Percentiles rank a stretch among this genome's conserved stretches.
Conservation (phyloP, 2,329 filamentous ascomycete genomes). For the Pyricularia sp. region DNA sequence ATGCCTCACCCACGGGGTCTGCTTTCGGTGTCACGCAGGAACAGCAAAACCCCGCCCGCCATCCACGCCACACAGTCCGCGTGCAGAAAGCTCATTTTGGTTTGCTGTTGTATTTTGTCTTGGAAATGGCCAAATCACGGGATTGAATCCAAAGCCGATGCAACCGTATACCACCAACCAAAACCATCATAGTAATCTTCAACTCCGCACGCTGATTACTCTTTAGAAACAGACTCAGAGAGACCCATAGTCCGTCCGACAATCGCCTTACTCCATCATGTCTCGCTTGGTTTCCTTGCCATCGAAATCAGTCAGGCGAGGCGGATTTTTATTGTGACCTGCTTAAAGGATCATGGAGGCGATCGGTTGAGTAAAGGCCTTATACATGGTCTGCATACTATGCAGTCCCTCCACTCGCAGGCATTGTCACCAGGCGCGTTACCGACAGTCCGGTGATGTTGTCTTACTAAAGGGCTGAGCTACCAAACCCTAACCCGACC, state of each 20-base stretch:
- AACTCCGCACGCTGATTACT: background rate
- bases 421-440: background rate
- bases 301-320: background rate
- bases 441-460: background rate
- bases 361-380: background rate
- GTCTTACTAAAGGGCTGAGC: background rate
- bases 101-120: background rate
- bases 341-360: background rate
- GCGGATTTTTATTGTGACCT: background rate
- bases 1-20: background rate
- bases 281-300: background rate
- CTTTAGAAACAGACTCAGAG: background rate
- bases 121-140: background rate
- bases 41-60: background rate
- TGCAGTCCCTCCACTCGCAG: background rate
- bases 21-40: background rate
- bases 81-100: background rate
- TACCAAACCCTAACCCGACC: background rate
- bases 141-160: background rate
- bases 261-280: background rate
- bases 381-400: background rate
- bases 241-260: background rate
- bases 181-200: background rate
- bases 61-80: background rate
- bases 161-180: background rate